Evolutionary conservation across 768 basidiomycete species (phyloP), one percentile per base, ranked within the genome.

Genomic region (Daedalea quercina): DNA sequence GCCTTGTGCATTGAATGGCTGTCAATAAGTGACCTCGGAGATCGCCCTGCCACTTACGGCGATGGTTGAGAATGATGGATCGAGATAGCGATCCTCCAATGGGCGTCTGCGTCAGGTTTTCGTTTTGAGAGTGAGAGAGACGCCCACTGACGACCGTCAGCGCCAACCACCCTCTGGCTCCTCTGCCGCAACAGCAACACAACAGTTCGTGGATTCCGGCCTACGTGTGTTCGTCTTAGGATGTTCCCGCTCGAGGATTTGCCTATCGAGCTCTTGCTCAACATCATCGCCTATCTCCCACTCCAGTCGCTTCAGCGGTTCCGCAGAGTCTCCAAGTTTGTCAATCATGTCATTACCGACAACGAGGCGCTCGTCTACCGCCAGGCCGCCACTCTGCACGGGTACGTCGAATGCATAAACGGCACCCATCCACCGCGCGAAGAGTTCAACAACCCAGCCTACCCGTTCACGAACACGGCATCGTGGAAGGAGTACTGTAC

Each of bases 401-500:
- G 68, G 23, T 82, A 77, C 62, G 63, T 75, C 19, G 56, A 0
- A 43, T 6, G 9, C 7, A 31, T 13, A 8, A 19, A 37, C 20
- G 51, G 59, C 1, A 55, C 58, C 11, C 28, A 65, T 15, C 56
- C 75, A 23, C 59, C 68, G 17, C 65, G 75, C 28, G 66, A 70
- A 8, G 57, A 59, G 23, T 55, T 40, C 3, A 53, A 62, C 0
- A 73, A 70, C 51, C 70, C 72, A 0, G 54, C 61, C 8, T 67
- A 70, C 13, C 67, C 72, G 37, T 54, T 80, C 44, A 53, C 57
- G 3, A 70, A 70, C 17, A 73, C 77, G 2, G 50, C 54, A 0
- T 62, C 65, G 50, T 90, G 87, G 87, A 80, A 77, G 57, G 69
- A 71, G 15, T 75, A 84, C 45, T 88, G 87, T 90, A 57, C 57